phyloP scores from a whole-genome alignment of 2,329 filamentous ascomycete species.

The Sclerotinia subarctica region DNA sequence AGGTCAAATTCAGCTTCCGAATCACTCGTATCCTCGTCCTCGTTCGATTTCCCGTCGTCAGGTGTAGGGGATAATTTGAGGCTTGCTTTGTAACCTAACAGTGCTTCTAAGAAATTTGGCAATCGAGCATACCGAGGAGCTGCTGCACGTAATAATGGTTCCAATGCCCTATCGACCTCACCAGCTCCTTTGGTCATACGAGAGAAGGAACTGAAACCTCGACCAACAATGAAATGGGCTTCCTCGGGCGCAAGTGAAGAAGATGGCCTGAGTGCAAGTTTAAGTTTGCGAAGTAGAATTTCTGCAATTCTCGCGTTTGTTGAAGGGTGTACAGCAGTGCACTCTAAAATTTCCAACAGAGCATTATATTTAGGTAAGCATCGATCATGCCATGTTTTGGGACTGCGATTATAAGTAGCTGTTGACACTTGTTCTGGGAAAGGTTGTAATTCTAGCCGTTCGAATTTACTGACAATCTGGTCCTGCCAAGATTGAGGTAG shows the following conservation, averaged over 20 bases:
- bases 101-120: conserved; percentile 63
- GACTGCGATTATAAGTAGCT: conserved; percentile 55
- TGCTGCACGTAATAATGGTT: conserved; percentile 62
- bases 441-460: conserved; percentile 59
- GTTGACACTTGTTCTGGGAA: conserved; percentile 59
- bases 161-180: conserved; percentile 58
- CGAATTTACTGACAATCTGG: conserved; percentile 68
- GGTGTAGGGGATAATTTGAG: conserved; percentile 27
- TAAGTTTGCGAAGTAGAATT: conserved; percentile 62
- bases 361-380: conserved; percentile 67
- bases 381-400: conserved; percentile 58
- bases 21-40: conserved; percentile 24
- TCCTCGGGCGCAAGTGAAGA: conserved; percentile 58
- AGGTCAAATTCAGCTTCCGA: conserved; percentile 55
- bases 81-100: conserved; percentile 52
- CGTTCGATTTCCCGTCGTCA: conserved; percentile 16
- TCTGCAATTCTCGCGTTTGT: conserved; percentile 64
- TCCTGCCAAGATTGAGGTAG: conserved; percentile 69
- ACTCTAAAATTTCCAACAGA: conserved; percentile 60
- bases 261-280: conserved; percentile 60
- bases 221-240: conserved; percentile 70
- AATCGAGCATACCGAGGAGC: conserved; percentile 64
- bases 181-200: conserved; percentile 60
- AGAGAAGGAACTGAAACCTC: conserved; percentile 71
- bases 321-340: conserved; percentile 61